Evolutionary conservation across 768 basidiomycete species (phyloP).

Genomic region (Crepidotus variabilis): DNA sequence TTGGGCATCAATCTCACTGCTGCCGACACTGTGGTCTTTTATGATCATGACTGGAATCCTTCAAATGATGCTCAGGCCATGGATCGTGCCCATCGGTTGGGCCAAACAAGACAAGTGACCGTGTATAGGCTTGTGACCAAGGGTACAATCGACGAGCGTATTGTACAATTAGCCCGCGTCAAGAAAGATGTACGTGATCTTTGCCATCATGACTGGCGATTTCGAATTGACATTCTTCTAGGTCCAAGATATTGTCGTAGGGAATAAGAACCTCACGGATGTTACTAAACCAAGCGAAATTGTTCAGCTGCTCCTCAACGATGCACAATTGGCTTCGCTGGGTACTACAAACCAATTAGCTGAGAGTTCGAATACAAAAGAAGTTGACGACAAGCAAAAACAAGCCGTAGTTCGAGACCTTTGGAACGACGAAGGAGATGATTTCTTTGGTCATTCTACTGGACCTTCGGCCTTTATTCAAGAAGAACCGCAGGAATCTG

Average conservation of each 20-base stretch:
- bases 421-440: constrained; percentile 86
- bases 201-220: not conserved
- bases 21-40: constrained; percentile 94
- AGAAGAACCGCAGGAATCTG: constrained; percentile 36
- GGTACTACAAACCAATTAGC: constrained; percentile 43
- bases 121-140: constrained; percentile 93
- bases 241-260: constrained; percentile 99
- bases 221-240: constrained; percentile 24
- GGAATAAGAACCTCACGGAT: constrained; percentile 92
- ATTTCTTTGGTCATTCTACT: constrained; percentile 70
- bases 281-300: constrained; percentile 95
- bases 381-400: constrained; percentile 24
- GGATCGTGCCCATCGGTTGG: constrained; percentile 96
- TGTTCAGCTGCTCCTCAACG: constrained; percentile 89
- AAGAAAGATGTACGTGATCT: constrained; percentile 82
- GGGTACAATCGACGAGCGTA: constrained; percentile 96
- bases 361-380: constrained; percentile 17
- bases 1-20: constrained; percentile 96
- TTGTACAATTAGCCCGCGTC: constrained; percentile 91
- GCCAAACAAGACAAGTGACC: constrained; percentile 95
- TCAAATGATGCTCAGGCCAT: constrained; percentile 98
- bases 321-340: constrained; percentile 83
- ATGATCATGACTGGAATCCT: constrained; percentile 95
- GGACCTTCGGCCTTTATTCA: constrained; percentile 24
- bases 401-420: constrained; percentile 54